phyloP scores from a whole-genome alignment of 805 yeast genomes.

The Crinitomyces ghanaensis region DNA sequence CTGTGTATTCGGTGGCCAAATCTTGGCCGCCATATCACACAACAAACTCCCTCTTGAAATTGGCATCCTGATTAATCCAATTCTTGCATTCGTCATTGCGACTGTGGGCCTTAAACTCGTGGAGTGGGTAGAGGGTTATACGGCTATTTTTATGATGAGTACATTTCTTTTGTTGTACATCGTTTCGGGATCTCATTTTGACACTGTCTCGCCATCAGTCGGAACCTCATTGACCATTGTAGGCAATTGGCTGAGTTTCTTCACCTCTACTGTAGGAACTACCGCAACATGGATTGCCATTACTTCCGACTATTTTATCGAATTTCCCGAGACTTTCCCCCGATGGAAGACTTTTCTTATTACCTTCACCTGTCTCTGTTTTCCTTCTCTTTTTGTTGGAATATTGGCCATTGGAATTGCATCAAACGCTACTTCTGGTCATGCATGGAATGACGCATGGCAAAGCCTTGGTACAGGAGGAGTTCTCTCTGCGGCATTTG shows the following conservation, averaged over 20 bases:
- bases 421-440: conserved; percentile 46
- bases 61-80: conserved; percentile 63
- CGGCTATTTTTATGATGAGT: conserved; percentile 58
- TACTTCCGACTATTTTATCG: conserved; percentile 73
- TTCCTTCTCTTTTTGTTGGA: conserved; percentile 72
- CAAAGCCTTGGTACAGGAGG: conserved; percentile 63
- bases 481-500: conserved; percentile 49
- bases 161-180: conserved; percentile 61
- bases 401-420: conserved; percentile 62
- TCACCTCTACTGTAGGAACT: conserved; percentile 61
- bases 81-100: conserved; percentile 53
- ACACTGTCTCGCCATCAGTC: conserved; percentile 22
- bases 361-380: conserved; percentile 53
- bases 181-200: conserved; percentile 27
- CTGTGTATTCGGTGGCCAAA: conserved; percentile 80
- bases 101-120: conserved; percentile 70
- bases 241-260: conserved; percentile 66
- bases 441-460: conserved; percentile 49
- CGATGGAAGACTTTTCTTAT: conserved; percentile 41
- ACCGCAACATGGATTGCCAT: conserved; percentile 87
- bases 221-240: conserved; percentile 35
- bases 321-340: conserved; percentile 64
- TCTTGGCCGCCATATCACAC: conserved; percentile 52
- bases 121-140: conserved; percentile 51
- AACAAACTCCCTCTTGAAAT: conserved; percentile 57